Evolutionary conservation across 2,329 filamentous ascomycete genomes (phyloP), one percentile per base, ranked within the genome.

Genomic region (Tricladium varicosporioides): DNA sequence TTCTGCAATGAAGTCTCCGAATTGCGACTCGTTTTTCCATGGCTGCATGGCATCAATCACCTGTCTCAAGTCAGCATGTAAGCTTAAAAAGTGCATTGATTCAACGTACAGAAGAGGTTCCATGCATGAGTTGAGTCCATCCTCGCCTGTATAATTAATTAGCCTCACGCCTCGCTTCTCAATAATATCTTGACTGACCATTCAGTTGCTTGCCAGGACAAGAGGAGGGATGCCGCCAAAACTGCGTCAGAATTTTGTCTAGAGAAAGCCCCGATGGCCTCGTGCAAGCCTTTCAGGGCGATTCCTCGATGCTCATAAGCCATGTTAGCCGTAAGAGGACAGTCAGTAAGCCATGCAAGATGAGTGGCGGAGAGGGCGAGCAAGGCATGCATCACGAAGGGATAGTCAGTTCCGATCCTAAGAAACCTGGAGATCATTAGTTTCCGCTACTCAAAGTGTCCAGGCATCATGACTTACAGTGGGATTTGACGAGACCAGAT

Each of bases 201-300:
- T 77, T 97, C 93, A 59, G 88, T 94, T 55, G 91, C 90, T 76
- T 97, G 93, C 92, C 94, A 97, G 40, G 92, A 95, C 50, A 99
- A 81, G 48, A 97, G 83, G 46, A 97, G 85, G 22, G 93, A 97
- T 32, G 92, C 91, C 22, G 92, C 93, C 54, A 99, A 81, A 60
- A 97, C 87, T 45, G 92, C 92, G 74, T 99, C 93, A 1, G 91
- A 93, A 60, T 92, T 96, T 52, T 88, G 85, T 66, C 85, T 86
- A 2, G 89, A 95, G 74, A 97, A 97, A 16, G 82, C 81, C 46
- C 86, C 85, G 65, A 97, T 92, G 27, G 92, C 91, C 69, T 92
- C 88, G 69, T 96, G 91, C 48, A 97, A 77, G 2, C 93, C 93
- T 67, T 89, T 92, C 58, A 97, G 78, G 10, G 94, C 93, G 63